These are phyloP conservation scores for Aspergillus viridinutans DNA, from an alignment of 2,329 filamentous ascomycete genomes.

Conservation along the genomic window DNA sequence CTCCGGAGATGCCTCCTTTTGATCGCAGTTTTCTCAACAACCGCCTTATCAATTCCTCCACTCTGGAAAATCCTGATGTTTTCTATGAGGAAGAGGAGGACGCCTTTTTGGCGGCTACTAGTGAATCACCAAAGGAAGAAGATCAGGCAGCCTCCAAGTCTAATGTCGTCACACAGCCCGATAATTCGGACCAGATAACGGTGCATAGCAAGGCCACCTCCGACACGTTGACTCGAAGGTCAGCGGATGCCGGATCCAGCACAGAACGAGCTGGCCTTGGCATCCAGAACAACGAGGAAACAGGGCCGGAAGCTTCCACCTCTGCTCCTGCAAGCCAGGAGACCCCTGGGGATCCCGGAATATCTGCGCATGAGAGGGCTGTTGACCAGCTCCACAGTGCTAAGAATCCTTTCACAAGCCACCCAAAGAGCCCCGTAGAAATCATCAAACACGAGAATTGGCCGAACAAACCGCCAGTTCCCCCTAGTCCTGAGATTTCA, in stretches of 20 bases:
- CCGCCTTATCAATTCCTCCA: slow-evolving; percentile 36
- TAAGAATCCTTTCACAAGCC: slow-evolving; percentile 19
- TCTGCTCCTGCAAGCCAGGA: slow-evolving; percentile 1
- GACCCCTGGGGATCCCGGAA: neutral
- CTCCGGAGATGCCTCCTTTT: slow-evolving; percentile 47
- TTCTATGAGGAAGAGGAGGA: slow-evolving; percentile 51
- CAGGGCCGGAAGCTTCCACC: slow-evolving; percentile 1
- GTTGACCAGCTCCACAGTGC: slow-evolving; percentile 13
- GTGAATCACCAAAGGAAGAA: slow-evolving; percentile 23
- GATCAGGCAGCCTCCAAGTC: slow-evolving; percentile 9
- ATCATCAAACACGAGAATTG: slow-evolving; percentile 29
- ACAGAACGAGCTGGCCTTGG: slow-evolving; percentile 25
- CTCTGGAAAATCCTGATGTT: slow-evolving; percentile 43
- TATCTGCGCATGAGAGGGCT: slow-evolving; percentile 2
- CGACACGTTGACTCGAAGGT: slow-evolving; percentile 23
- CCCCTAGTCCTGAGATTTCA: slow-evolving; percentile 34
- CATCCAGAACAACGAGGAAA: slow-evolving; percentile 18
- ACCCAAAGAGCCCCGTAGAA: slow-evolving; percentile 26
- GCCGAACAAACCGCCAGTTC: slow-evolving; percentile 16
- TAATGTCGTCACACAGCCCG: neutral
- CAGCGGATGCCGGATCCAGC: slow-evolving; percentile 7
- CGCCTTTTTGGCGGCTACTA: slow-evolving; percentile 42
- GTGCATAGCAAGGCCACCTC: slow-evolving; percentile 22
- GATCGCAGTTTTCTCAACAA: slow-evolving; percentile 40
- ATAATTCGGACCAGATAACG: slow-evolving; percentile 19